Evolutionary conservation across 768 basidiomycete species (phyloP), one percentile per base, ranked within the genome.

Genomic region (Termitomyces sp.): DNA sequence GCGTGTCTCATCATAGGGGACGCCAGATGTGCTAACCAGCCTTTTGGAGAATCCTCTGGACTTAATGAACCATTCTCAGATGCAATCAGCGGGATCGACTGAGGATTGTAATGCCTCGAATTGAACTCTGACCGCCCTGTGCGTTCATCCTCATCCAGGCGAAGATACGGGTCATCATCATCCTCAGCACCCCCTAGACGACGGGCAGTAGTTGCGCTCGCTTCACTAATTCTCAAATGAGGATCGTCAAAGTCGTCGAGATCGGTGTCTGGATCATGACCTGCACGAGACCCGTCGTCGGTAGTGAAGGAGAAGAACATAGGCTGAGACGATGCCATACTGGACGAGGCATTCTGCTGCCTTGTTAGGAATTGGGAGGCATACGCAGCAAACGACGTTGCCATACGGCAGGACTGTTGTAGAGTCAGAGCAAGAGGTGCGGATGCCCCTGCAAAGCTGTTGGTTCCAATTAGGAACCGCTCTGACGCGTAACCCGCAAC

Each of bases 241-340:
- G 91, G 91, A 71, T 92, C 90, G 69, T 90, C 87, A 27, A 81
- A 68, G 75, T 91, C 89, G 69, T 89, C 88, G 44, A 88, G 73
- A 67, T 86, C 82, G 37, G 71, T 71, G 58, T 79, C 74, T 62
- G 75, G 70, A 60, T 75, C 70, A 67, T 77, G 72, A 59, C 79
- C 83, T 64, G 75, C 73, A 69, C 81, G 69, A 58, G 76, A 84
- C 55, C 80, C 88, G 54, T 85, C 80, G 74, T 90, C 88, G 61
- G 89, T 90, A 45, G 86, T 86, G 72, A 93, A 92, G 20, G 91
- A 93, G 79, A 89, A 93, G 79, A 93, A 93, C 71, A 93, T 82
- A 54, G 91, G 91, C 72, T 91, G 89, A 39, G 85, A 85, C 22
- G 84, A 81, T 40, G 82, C 80, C 65, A 82, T 73, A 64, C 80